Base-by-base conservation (phyloP, 768 basidiomycete genomes). In the Mycena capillaripes region DNA sequence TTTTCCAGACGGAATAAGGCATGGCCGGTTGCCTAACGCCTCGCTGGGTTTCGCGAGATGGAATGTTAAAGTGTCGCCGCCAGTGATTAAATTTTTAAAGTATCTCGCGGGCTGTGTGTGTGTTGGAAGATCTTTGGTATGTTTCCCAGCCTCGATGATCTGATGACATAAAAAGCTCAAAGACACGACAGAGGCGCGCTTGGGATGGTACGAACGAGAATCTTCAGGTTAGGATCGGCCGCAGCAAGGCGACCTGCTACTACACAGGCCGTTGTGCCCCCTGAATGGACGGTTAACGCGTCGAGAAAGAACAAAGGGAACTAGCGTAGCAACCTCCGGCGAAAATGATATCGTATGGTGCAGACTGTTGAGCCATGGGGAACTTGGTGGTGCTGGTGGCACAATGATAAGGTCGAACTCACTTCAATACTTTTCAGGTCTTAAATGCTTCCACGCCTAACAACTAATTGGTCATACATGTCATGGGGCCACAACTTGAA, bases 61-160 rank as follows among this genome's bases (percentile, higher is more conserved):
- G 69, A 83, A 82, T 3, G 84, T 85, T 65, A 92, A 81, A 0
- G 87, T 87, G 30, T 82, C 83, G 44, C 82, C 82, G 2, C 75
- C 80, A 1, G 82, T 48, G 29, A 48, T 8, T 5, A 90, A 74
- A 72, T 90, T 86, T 29, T 76, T 75, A 36, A 87, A 81, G 76
- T 79, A 90, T 27, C 86, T 85, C 2, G 84, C 90, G 1, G 92
- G 91, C 53, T 91, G 91, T 8, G 82, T 79, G 76, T 92, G 90
- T 3, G 74, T 71, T 8, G 80, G 83, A 8, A 87, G 34, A 42
- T 91, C 84, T 32, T 82, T 78, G 0, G 88, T 88, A 66, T 88
- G 84, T 7, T 85, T 83, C 1, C 92, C 92, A 16, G 88, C 85
- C 80, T 93, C 92, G 27, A 93, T 77, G 53, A 92, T 78, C 86